These are phyloP conservation scores for Stereocaulon alpinum DNA, from an alignment of 495 filamentous ascomycete species.

Conservation along the genomic window DNA sequence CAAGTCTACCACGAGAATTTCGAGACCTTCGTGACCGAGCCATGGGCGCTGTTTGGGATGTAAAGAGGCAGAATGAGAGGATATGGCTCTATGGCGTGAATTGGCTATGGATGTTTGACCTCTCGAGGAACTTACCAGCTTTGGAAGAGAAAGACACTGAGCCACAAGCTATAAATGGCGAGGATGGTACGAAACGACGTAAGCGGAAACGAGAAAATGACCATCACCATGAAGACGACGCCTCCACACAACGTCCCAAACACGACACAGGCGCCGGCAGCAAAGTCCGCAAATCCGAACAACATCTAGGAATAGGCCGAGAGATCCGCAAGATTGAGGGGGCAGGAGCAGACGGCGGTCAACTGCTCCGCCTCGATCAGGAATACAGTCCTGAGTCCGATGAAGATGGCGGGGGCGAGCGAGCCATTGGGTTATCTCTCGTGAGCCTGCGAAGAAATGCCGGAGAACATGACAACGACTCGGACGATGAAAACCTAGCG, in stretches of 20 bases:
- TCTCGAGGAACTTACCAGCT: conserved; percentile 56
- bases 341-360: conserved; percentile 29
- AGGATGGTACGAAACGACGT: conserved; percentile 27
- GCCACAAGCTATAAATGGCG: conserved; percentile 11
- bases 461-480: conserved; percentile 31
- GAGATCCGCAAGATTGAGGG: conserved; percentile 45
- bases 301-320: conserved; percentile 45
- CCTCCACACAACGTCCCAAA: conserved; percentile 27
- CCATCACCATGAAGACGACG: conserved; percentile 24
- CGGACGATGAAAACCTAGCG: conserved; percentile 22
- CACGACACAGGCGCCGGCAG: conserved; percentile 49
- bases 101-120: conserved; percentile 90
- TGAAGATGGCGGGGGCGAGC: background rate
- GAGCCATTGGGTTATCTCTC: background rate
- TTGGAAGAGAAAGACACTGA: conserved; percentile 21
- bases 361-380: conserved; percentile 18
- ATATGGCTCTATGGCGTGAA: conserved; percentile 78
- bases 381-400: conserved; percentile 28
- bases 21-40: conserved; percentile 58
- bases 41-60: conserved; percentile 80
- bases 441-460: conserved; percentile 27
- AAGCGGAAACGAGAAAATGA: conserved; percentile 34
- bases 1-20: conserved; percentile 63
- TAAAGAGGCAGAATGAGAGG: conserved; percentile 43
- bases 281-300: conserved; percentile 46